Evolutionary conservation across 2,329 filamentous ascomycete species (phyloP).

Genomic region (Verticillium nonalfalfae): DNA sequence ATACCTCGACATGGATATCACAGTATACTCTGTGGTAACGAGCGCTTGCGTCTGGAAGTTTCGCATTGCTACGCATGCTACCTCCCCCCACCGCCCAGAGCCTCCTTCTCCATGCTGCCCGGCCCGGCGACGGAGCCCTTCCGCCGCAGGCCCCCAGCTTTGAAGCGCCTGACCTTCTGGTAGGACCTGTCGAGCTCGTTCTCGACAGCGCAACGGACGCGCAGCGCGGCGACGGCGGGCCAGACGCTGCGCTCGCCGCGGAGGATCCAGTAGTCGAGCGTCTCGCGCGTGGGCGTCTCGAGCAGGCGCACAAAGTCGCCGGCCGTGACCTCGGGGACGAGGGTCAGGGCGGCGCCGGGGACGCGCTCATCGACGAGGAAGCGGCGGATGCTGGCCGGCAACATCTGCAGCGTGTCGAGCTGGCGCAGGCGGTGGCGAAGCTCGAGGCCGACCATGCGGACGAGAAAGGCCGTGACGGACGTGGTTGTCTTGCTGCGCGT

Average conservation of each 20-base stretch:
- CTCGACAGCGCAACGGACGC: conserved; percentile 78
- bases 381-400: conserved; percentile 64
- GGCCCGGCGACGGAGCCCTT: conserved; percentile 23
- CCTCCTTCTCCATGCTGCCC: neutral
- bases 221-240: conserved; percentile 79
- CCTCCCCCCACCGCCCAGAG: neutral
- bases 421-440: conserved; percentile 75
- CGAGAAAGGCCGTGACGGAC: conserved; percentile 50
- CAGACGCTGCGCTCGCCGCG: conserved; percentile 84
- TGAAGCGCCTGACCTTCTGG: conserved; percentile 64
- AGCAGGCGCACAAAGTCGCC: conserved; percentile 71
- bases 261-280: conserved; percentile 77
- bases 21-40: too few species aligned
- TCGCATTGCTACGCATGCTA: neutral
- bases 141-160: conserved; percentile 42
- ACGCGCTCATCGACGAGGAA: conserved; percentile 80
- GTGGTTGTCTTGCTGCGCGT: conserved; percentile 48
- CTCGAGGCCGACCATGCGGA: conserved; percentile 68
- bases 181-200: conserved; percentile 83
- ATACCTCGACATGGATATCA: too few species aligned
- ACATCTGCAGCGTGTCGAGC: conserved; percentile 67
- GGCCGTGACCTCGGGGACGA: conserved; percentile 72
- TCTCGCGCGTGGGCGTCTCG: conserved; percentile 72
- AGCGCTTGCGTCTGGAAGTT: neutral
- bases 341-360: conserved; percentile 69